Conservation (phyloP, 225 moss, liverwort and hornwort species). For the Thuidium tamariscinum region DNA sequence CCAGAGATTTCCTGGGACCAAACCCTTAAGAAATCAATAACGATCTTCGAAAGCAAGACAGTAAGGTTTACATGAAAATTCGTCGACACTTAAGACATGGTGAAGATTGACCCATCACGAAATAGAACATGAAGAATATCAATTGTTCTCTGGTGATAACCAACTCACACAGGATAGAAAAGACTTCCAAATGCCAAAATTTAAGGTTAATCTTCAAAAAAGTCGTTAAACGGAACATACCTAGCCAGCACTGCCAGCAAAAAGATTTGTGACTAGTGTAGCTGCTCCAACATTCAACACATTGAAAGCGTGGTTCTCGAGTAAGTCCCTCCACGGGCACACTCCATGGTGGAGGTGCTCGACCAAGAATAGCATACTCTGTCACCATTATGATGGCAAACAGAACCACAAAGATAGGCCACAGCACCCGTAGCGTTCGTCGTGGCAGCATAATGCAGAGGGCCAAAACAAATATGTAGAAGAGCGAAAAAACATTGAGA, state of each 20-base stretch:
- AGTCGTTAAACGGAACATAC: slow-evolving; percentile 11
- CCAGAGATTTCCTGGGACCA: not conserved
- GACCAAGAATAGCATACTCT: slow-evolving; percentile 81
- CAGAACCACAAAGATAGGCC: slow-evolving; percentile 80
- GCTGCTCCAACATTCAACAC: slow-evolving; percentile 61
- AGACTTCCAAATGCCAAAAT: not conserved
- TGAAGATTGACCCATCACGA: not conserved
- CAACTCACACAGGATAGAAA: not conserved
- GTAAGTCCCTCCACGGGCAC: slow-evolving; percentile 22
- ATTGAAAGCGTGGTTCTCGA: slow-evolving; percentile 29
- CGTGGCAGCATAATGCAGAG: slow-evolving; percentile 74
- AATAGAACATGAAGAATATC: not conserved
- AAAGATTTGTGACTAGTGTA: slow-evolving; percentile 34
- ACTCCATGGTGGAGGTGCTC: slow-evolving; percentile 65
- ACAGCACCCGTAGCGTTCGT: slow-evolving; percentile 56
- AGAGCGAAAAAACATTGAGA: slow-evolving; percentile 77
- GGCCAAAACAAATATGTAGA: slow-evolving; percentile 71
- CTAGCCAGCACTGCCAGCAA: slow-evolving; percentile 95
- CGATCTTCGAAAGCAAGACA: not conserved
- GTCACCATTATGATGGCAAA: slow-evolving; percentile 68
- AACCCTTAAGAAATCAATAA: not conserved
- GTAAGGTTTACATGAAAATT: not conserved
- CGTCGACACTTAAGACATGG: not conserved
- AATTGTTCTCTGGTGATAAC: not conserved
- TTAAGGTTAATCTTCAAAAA: not conserved